Percentiles rank a stretch among this genome's conserved stretches.
Conservation (phyloP, 2,329 filamentous ascomycete species). For the Trichoderma simmonsii region DNA sequence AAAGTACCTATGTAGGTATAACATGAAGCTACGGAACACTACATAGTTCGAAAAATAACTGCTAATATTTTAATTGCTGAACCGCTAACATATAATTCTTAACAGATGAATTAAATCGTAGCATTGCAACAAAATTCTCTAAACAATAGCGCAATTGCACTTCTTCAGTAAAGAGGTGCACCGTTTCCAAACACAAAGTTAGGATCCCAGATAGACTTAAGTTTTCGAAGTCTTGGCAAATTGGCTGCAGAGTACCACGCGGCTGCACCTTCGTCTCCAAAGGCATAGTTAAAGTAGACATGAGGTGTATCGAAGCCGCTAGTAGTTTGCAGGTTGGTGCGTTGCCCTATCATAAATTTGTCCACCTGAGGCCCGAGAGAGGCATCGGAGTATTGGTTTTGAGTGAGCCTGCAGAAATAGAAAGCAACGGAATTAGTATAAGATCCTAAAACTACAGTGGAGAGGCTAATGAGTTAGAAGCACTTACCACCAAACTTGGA, state of each 20-base stretch:
- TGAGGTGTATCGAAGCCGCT: background rate
- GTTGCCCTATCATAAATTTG: background rate
- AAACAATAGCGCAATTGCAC: background rate
- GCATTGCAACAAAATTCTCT: background rate
- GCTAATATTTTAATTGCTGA: background rate
- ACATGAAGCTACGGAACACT: background rate
- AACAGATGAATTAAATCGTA: background rate
- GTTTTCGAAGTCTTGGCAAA: background rate
- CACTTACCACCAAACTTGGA: background rate
- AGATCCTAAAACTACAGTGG: background rate
- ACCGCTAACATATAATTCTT: background rate
- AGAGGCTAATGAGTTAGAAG: background rate
- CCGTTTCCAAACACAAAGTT: background rate
- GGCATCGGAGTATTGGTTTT: background rate
- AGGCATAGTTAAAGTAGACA: background rate
- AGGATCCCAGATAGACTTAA: background rate
- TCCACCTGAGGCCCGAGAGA: background rate
- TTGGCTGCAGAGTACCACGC: background rate
- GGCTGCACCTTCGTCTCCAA: background rate
- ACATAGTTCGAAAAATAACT: background rate
- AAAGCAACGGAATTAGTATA: background rate
- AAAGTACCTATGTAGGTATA: background rate
- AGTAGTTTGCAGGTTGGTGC: background rate
- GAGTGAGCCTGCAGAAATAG: background rate
- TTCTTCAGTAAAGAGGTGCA: background rate